phyloP scores from a whole-genome alignment of 2,329 filamentous ascomycete species.

The Aspergillus arachidicola region DNA sequence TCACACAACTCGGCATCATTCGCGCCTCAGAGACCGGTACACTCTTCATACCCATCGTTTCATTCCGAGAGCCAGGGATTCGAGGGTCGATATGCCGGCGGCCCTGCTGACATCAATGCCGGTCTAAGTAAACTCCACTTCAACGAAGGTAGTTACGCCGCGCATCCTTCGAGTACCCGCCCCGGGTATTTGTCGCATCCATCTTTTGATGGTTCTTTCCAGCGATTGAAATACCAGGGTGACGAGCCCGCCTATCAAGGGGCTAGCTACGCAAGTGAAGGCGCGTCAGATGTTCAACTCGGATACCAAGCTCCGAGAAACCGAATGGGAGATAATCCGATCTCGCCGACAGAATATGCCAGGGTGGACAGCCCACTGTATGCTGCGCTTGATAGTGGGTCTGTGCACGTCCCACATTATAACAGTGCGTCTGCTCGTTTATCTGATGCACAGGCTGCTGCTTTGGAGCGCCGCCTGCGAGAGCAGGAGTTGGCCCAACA shows the following conservation, averaged over 20 bases:
- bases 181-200: slow-evolving; percentile 35
- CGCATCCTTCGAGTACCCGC: slow-evolving; percentile 31
- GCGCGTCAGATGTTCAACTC: slow-evolving; percentile 33
- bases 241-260: slow-evolving; percentile 35
- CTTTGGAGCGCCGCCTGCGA: slow-evolving; percentile 54
- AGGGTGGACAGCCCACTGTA: slow-evolving; percentile 51
- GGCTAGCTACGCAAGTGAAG: slow-evolving; percentile 30
- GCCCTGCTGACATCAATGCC: slow-evolving; percentile 34
- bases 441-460: slow-evolving; percentile 45
- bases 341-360: slow-evolving; percentile 50
- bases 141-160: slow-evolving; percentile 36
- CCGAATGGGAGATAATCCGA: slow-evolving; percentile 48
- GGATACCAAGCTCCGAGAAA: slow-evolving; percentile 41
- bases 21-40: slow-evolving; percentile 35
- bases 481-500: slow-evolving; percentile 40
- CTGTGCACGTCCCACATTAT: slow-evolving; percentile 39
- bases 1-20: slow-evolving; percentile 40
- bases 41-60: slow-evolving; percentile 43
- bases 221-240: slow-evolving; percentile 45
- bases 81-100: slow-evolving; percentile 31
- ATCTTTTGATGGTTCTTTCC: slow-evolving; percentile 51
- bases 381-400: slow-evolving; percentile 47
- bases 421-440: slow-evolving; percentile 49
- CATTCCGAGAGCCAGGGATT: slow-evolving; percentile 42
- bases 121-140: slow-evolving; percentile 40